phyloP scores from a whole-genome alignment of 164 flowering plant genomes.

The Berberis vulgaris region DNA sequence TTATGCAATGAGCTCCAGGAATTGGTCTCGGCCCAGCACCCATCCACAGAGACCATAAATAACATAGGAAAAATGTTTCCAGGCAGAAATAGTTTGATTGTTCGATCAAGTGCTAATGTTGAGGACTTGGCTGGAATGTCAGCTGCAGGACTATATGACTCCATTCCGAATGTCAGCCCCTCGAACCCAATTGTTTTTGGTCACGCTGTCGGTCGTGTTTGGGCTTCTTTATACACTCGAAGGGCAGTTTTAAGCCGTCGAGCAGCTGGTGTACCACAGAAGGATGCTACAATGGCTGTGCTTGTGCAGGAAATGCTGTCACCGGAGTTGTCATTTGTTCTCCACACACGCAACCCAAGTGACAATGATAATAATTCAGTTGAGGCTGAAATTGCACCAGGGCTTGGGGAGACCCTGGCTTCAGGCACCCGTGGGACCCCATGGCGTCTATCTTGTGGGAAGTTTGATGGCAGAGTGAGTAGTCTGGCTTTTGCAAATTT shows the following conservation, averaged over 20 bases:
- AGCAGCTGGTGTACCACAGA: constrained; percentile 77
- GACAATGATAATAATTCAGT: constrained; percentile 47
- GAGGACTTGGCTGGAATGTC: constrained; percentile 98
- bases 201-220: constrained; percentile 55
- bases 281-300: constrained; percentile 74
- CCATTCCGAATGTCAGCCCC: constrained; percentile 83
- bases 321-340: constrained; percentile 84
- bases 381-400: constrained; percentile 89
- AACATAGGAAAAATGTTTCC: constrained; percentile 42
- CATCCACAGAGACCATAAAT: constrained; percentile 33
- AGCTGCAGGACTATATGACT: constrained; percentile 94
- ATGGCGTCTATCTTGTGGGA: constrained; percentile 72
- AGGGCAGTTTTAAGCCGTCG: constrained; percentile 86
- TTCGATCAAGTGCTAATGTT: constrained; percentile 94
- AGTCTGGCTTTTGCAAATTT: constrained; percentile 88
- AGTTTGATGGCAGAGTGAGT: constrained; percentile 59
- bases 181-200: constrained; percentile 54
- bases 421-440: constrained; percentile 96
- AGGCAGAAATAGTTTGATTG: constrained; percentile 41
- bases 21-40: constrained; percentile 44
- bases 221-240: constrained; percentile 93
- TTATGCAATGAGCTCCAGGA: constrained; percentile 54
- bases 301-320: constrained; percentile 94
- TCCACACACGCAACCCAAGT: constrained; percentile 81
- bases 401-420: constrained; percentile 95